These are phyloP conservation scores for Santalum album DNA, from an alignment of 164 flowering plant genomes.

Conservation along the genomic window DNA sequence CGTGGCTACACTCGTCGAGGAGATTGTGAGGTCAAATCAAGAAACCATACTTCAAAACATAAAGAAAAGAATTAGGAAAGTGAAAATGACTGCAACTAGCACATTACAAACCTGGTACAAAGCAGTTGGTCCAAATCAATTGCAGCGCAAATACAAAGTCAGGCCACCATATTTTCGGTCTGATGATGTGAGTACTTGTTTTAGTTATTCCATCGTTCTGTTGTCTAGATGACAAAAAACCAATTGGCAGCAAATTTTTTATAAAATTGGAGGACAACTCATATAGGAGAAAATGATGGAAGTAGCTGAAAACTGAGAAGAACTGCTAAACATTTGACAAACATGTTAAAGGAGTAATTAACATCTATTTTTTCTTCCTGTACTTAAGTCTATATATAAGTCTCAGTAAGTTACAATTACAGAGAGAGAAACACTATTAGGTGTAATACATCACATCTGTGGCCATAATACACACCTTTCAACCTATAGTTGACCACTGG, in stretches of 20 bases:
- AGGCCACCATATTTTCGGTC: slow-evolving; percentile 72
- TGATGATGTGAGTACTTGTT: slow-evolving; percentile 53
- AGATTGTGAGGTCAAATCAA: background rate
- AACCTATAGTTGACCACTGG: too few relatives aligned
- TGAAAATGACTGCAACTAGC: background rate
- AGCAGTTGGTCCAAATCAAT: slow-evolving; percentile 86
- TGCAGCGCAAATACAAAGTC: slow-evolving; percentile 80
- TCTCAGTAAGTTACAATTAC: too few relatives aligned
- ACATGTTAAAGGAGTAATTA: too few relatives aligned
- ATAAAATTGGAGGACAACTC: background rate
- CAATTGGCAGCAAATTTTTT: background rate
- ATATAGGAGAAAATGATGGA: too few relatives aligned
- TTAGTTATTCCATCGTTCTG: slow-evolving; percentile 74
- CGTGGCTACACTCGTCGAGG: background rate
- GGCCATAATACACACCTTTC: too few relatives aligned
- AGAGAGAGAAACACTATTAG: too few relatives aligned
- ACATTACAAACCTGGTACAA: slow-evolving; percentile 63
- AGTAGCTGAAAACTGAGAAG: too few relatives aligned
- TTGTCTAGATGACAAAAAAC: slow-evolving; percentile 45
- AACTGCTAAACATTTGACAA: too few relatives aligned
- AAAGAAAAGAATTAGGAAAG: background rate
- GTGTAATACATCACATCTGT: too few relatives aligned
- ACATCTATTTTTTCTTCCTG: too few relatives aligned
- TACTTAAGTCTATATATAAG: too few relatives aligned
- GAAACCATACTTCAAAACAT: background rate